A percentile compares a stretch with the other conserved stretches of the same genome.
Evolutionary conservation across 225 moss, liverwort and hornwort species (phyloP).

Genomic region (Sphagnum tenellum): DNA sequence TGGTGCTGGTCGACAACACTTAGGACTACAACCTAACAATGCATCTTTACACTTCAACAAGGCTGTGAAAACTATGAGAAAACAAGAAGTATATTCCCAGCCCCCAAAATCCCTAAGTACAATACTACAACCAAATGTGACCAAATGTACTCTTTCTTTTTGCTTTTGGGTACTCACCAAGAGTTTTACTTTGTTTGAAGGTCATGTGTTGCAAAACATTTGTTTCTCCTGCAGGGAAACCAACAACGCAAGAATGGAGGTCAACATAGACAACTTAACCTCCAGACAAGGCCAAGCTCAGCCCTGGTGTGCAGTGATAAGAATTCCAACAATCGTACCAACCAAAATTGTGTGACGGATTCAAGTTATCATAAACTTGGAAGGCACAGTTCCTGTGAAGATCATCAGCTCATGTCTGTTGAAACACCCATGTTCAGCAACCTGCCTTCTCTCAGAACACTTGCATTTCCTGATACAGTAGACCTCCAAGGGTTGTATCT

Average conservation of each 20-base stretch:
- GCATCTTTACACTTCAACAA: slow-evolving; percentile 30
- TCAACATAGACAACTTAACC: neutral
- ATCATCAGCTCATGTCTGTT: neutral
- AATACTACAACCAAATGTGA: slow-evolving; percentile 8
- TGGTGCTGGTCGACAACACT: slow-evolving; percentile 4
- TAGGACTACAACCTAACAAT: slow-evolving; percentile 9
- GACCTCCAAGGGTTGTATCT: too few species aligned
- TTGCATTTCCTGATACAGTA: too few species aligned
- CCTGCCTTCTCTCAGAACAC: too few species aligned
- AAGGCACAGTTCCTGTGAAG: slow-evolving; percentile 17
- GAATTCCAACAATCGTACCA: too few species aligned
- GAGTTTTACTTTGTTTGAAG: too few species aligned
- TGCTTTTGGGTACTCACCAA: too few species aligned
- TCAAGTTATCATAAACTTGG: neutral
- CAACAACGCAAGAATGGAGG: neutral
- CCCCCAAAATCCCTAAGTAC: slow-evolving; percentile 1
- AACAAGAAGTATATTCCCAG: slow-evolving; percentile 8
- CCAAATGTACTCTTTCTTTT: too few species aligned
- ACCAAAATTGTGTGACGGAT: too few species aligned
- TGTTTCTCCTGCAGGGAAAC: slow-evolving; percentile 5
- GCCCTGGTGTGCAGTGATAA: too few species aligned
- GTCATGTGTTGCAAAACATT: too few species aligned
- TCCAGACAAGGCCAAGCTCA: neutral
- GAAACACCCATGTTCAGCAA: too few species aligned
- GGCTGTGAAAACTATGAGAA: slow-evolving; percentile 6